Conservation (phyloP, 164 flowering plant genomes). For the Taxillus chinensis region DNA sequence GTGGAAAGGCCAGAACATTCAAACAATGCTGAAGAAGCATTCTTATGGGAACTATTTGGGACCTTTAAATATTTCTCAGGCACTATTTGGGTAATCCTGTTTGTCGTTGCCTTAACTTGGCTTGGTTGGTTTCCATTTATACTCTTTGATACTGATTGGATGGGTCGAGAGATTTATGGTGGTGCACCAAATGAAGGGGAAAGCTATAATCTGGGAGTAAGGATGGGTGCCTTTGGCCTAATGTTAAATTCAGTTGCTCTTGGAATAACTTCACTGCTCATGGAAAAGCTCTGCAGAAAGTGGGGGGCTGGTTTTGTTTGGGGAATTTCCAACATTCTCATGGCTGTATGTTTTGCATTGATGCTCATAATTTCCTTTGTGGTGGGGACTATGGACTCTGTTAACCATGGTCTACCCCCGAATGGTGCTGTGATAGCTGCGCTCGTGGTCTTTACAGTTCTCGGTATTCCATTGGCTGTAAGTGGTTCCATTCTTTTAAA, state of each 20-base stretch:
- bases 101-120: constrained; percentile 79
- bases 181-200: constrained; percentile 72
- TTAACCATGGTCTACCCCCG: constrained; percentile 43
- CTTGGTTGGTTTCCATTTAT: constrained; percentile 96
- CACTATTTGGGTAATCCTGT: constrained; percentile 57
- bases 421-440: constrained; percentile 59
- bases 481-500: constrained; percentile 22
- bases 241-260: constrained; percentile 84
- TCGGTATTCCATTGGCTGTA: constrained; percentile 93
- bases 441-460: constrained; percentile 52
- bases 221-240: constrained; percentile 85
- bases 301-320: constrained; percentile 89
- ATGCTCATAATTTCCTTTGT: constrained; percentile 60
- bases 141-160: constrained; percentile 98
- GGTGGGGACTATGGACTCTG: constrained; percentile 27
- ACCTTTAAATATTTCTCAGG: constrained; percentile 58
- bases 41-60: constrained; percentile 81
- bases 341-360: constrained; percentile 66
- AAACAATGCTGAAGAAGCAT: constrained; percentile 51
- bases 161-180: constrained; percentile 92
- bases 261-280: constrained; percentile 71
- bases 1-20: constrained; percentile 32
- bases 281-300: constrained; percentile 85
- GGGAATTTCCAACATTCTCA: constrained; percentile 79
- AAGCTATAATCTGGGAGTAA: constrained; percentile 63